Conservation (phyloP, 371 early-diverging fungal species). For the Mucor irregularis region DNA sequence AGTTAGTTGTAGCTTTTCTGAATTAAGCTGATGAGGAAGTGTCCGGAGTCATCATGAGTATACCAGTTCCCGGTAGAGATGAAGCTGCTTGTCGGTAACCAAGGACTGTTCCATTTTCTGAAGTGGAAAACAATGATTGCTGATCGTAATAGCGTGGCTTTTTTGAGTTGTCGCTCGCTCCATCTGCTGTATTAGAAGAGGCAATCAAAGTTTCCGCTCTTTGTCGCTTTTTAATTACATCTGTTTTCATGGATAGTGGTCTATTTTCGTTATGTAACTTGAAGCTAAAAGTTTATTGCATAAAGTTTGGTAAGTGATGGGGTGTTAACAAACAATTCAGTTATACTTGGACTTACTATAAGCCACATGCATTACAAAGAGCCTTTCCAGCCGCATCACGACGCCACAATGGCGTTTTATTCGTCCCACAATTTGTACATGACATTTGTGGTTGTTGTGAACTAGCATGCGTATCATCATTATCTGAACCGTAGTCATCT, state of each 20-base stretch:
- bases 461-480: not conserved
- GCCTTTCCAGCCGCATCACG: constrained; percentile 78
- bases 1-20: no score
- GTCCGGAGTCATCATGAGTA: constrained; percentile 26
- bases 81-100: constrained; percentile 12
- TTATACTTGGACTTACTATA: constrained; percentile 68
- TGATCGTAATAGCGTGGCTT: constrained; percentile 22
- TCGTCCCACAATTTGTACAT: constrained; percentile 90
- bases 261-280: constrained; percentile 87
- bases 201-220: constrained; percentile 55
- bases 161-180: constrained; percentile 6
- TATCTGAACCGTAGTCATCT: no score
- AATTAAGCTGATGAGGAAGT: no score
- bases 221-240: constrained; percentile 82
- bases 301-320: not conserved
- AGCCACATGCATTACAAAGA: constrained; percentile 96
- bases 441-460: constrained; percentile 18
- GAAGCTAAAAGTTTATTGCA: constrained; percentile 30
- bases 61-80: constrained; percentile 25
- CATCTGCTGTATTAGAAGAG: no score
- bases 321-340: not conserved
- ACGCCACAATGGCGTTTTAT: constrained; percentile 95
- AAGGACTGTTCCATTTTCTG: not conserved
- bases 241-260: constrained; percentile 78
- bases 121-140: constrained; percentile 1